Evolutionary conservation across 768 basidiomycete genomes (phyloP), one percentile per base, ranked within the genome.

Genomic region (Boletus patriciae): DNA sequence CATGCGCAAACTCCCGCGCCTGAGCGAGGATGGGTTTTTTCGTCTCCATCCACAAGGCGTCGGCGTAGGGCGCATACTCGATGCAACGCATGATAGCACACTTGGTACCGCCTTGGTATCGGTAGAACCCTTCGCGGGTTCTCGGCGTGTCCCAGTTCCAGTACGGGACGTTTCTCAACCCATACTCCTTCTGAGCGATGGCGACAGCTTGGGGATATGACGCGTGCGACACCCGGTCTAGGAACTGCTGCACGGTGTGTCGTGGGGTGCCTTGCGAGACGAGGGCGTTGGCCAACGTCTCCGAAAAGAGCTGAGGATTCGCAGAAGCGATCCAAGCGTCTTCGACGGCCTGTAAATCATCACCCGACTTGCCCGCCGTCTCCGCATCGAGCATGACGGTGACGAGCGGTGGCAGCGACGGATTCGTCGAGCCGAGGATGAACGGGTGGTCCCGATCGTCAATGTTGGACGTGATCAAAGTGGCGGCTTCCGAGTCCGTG

Each of bases 391-490:
- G 80, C 90, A 98, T 94, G 60, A 90, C 84, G 21, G 75, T 77
- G 58, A 88, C 92, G 56, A 98, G 78, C 21, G 92, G 82, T 6
- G 76, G 77, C 25, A 91, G 74, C 44, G 78, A 74, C 10, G 88
- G 69, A 70, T 95, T 95, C 25, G 94, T 96, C 49, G 81, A 83
- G 34, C 96, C 97, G 38, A 98, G 86, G 67, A 99, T 95, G 82
- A 98, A 99, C 31, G 92, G 76, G 62, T 99, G 97, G 77, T 99
- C 97, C n/a, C 97, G 87, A 63, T 87, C 85, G 73, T 99, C 97
- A 58, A 99, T 92, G 75, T 98, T 98, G 62, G 92, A 88, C 37
- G 94, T 90, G 77, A 98, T 91, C 67, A 99, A 84, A 2, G 97
- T 98, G 1, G 97, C 96, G 6, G 97, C 96, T 73, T 98, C 96